Conservation (phyloP, 768 basidiomycete genomes). For the Lanmaoa pseudosensibilis region DNA sequence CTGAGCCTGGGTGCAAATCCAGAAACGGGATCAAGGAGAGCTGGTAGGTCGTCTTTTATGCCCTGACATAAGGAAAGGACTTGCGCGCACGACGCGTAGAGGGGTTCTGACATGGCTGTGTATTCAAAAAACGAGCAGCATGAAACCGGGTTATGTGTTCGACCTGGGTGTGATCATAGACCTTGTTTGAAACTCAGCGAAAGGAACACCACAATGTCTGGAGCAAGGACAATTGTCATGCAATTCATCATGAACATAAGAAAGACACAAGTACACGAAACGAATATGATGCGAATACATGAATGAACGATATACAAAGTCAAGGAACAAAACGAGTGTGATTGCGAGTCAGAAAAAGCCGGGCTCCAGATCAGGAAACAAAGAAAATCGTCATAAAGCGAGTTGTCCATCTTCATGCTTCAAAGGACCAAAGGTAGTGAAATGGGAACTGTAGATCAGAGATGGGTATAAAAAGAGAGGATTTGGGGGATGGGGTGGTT, state of each 20-base stretch:
- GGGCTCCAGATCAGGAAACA: neutral
- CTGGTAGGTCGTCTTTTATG: slow-evolving; percentile 53
- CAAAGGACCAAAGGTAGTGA: neutral
- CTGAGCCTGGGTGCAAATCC: slow-evolving; percentile 71
- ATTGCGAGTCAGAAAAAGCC: neutral
- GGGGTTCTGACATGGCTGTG: slow-evolving; percentile 32
- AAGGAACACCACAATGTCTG: neutral
- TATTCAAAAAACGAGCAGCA: neutral
- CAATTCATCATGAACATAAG: neutral
- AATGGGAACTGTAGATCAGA: neutral
- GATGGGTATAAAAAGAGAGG: too few relatives aligned
- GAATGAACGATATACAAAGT: neutral
- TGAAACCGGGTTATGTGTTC: neutral
- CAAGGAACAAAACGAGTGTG: neutral
- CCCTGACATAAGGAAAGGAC: slow-evolving; percentile 62
- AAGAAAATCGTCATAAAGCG: neutral
- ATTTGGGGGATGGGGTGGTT: neutral
- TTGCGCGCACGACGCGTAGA: slow-evolving; percentile 69
- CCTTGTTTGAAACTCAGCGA: slow-evolving; percentile 7
- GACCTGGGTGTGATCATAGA: neutral
- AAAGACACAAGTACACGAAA: neutral
- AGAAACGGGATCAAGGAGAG: slow-evolving; percentile 60
- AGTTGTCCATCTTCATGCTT: too few relatives aligned
- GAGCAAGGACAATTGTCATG: too few relatives aligned
- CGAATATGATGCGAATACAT: neutral